phyloP scores from a whole-genome alignment of 768 basidiomycete species.

The Auricularia cornea region DNA sequence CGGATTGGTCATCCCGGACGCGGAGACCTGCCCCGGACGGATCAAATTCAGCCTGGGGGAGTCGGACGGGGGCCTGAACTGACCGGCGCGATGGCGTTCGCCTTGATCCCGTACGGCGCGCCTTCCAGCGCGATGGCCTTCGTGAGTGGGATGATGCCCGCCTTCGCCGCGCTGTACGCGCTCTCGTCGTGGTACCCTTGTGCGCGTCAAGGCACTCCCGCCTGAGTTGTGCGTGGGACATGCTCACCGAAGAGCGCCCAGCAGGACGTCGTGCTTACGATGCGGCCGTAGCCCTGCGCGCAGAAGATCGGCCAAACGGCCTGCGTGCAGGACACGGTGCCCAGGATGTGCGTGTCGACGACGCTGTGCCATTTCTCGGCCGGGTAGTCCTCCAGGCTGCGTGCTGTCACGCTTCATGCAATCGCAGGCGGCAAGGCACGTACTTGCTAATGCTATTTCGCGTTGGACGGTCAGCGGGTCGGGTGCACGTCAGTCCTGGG shows the following conservation, averaged over 20 bases:
- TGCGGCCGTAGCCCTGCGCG: slow-evolving; percentile 87
- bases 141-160: slow-evolving; percentile 90
- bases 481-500: not conserved
- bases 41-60: too few relatives aligned
- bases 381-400: slow-evolving; percentile 94
- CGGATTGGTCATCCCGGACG: slow-evolving; percentile 92
- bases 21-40: slow-evolving; percentile 59
- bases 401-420: not conserved
- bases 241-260: slow-evolving; percentile 78
- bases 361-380: slow-evolving; percentile 91
- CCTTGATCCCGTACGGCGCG: slow-evolving; percentile 80
- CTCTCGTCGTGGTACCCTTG: slow-evolving; percentile 92
- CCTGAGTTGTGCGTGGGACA: not conserved
- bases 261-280: slow-evolving; percentile 88
- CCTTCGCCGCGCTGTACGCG: slow-evolving; percentile 97
- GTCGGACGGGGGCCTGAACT: too few relatives aligned
- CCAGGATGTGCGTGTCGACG: slow-evolving; percentile 84
- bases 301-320: slow-evolving; percentile 95
- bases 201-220: too few relatives aligned
- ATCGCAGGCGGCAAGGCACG: not conserved
- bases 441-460: too few relatives aligned
- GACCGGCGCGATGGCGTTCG: slow-evolving; percentile 85
- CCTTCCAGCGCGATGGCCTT: slow-evolving; percentile 92
- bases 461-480: too few relatives aligned
- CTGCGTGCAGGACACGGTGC: slow-evolving; percentile 85